These are phyloP conservation scores for Rhodotorula sphaerocarpa DNA, from an alignment of 768 basidiomycete species.

Conservation along the genomic window DNA sequence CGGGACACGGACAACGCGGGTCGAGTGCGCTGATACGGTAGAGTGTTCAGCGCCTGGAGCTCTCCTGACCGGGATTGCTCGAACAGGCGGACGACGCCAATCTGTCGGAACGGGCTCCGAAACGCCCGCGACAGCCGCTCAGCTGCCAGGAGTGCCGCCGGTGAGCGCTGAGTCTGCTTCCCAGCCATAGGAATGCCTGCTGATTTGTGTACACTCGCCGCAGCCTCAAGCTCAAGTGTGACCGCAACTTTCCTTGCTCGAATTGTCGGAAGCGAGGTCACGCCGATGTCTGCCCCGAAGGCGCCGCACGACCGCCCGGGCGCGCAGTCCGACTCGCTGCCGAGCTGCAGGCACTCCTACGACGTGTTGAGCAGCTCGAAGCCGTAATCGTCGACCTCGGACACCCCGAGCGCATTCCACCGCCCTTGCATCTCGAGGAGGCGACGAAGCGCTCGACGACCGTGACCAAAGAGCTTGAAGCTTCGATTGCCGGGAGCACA, in stretches of 20 bases:
- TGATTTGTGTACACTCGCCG: background rate
- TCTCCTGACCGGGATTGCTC: too few species aligned
- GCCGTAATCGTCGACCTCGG: slow-evolving; percentile 11
- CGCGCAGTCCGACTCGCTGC: slow-evolving; percentile 19
- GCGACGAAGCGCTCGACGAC: slow-evolving; percentile 6
- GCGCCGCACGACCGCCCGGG: slow-evolving; percentile 15
- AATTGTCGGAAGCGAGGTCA: slow-evolving; percentile 12
- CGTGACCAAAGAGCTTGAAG: slow-evolving; percentile 10
- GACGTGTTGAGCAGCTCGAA: slow-evolving; percentile 16
- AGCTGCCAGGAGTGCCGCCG: slow-evolving; percentile 16
- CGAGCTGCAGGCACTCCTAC: slow-evolving; percentile 14
- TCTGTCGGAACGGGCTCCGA: too few species aligned
- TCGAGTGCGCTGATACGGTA: too few species aligned
- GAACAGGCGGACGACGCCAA: too few species aligned
- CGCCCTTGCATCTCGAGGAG: slow-evolving; percentile 10
- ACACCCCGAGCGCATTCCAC: slow-evolving; percentile 2
- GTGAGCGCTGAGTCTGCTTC: background rate
- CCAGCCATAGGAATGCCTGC: background rate
- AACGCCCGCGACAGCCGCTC: background rate
- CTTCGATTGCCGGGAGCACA: background rate
- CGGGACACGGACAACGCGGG: too few species aligned
- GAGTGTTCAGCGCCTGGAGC: too few species aligned
- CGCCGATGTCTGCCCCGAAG: slow-evolving; percentile 16
- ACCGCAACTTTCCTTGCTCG: slow-evolving; percentile 15
- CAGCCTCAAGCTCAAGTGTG: slow-evolving; percentile 28